phyloP scores from a whole-genome alignment of 352 stramenopile species.

The Phytopythium vexans region DNA sequence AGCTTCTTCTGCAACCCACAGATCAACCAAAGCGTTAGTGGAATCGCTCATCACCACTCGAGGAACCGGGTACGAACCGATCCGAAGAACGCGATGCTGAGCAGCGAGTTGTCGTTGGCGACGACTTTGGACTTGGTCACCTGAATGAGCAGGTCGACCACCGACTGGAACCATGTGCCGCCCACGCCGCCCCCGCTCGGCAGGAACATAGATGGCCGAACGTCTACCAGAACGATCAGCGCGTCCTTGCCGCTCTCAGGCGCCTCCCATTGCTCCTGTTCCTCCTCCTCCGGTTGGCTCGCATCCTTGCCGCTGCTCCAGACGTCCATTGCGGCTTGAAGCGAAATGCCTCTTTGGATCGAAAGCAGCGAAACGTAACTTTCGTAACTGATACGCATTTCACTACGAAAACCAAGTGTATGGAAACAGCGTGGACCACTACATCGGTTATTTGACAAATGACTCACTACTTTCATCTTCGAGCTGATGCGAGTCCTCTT shows the following conservation, averaged over 20 bases:
- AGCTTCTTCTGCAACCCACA: slow-evolving; percentile 40
- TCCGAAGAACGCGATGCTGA: slow-evolving; percentile 77
- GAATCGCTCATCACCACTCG: too few relatives aligned
- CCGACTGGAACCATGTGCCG: slow-evolving; percentile 70
- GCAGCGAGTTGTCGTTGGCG: slow-evolving; percentile 73
- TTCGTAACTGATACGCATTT: too few relatives aligned
- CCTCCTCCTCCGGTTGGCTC: slow-evolving; percentile 15
- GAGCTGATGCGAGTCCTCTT: too few relatives aligned
- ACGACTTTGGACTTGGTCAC: slow-evolving; percentile 79
- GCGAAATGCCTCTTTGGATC: neutral
- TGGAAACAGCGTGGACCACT: too few relatives aligned
- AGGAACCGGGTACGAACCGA: slow-evolving; percentile 27
- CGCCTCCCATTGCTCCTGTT: slow-evolving; percentile 62
- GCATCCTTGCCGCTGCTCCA: slow-evolving; percentile 22
- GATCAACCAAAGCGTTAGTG: neutral
- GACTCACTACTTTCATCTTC: too few relatives aligned
- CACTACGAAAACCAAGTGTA: too few relatives aligned
- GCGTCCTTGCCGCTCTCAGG: slow-evolving; percentile 67
- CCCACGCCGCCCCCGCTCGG: slow-evolving; percentile 18
- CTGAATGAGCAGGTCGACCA: slow-evolving; percentile 63
- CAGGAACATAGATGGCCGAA: slow-evolving; percentile 62
- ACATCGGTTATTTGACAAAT: too few relatives aligned
- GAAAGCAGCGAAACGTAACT: too few relatives aligned
- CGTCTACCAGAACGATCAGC: slow-evolving; percentile 76
- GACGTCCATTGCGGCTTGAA: slow-evolving; percentile 32